Percentiles rank a stretch among this genome's conserved stretches.
phyloP scores from a whole-genome alignment of 805 yeast genomes.

The Teunomyces gatunensis region DNA sequence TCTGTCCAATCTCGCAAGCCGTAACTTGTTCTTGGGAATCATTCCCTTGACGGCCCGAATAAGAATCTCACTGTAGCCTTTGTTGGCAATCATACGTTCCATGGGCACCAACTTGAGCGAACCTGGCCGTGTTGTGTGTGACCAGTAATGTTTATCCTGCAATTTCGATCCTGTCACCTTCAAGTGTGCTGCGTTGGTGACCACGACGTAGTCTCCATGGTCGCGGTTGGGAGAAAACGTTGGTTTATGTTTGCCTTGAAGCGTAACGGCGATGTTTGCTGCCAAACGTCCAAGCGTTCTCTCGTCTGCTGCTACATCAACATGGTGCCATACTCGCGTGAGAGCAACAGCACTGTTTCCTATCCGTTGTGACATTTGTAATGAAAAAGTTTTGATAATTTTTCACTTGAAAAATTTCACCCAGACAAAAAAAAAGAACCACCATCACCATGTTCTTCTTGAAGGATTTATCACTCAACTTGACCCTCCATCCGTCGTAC shows the following conservation, averaged over 20 bases:
- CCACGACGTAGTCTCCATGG: slow-evolving; percentile 95
- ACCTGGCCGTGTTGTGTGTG: slow-evolving; percentile 90
- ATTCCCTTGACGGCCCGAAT: slow-evolving; percentile 89
- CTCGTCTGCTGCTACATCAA: slow-evolving; percentile 79
- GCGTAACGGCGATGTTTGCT: slow-evolving; percentile 76
- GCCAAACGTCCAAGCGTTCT: slow-evolving; percentile 94
- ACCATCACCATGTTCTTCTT: slow-evolving; percentile 37
- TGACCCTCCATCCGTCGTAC: slow-evolving; percentile 94
- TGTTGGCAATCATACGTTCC: slow-evolving; percentile 69
- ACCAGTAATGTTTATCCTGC: slow-evolving; percentile 78
- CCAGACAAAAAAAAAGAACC: neutral
- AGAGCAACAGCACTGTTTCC: slow-evolving; percentile 68
- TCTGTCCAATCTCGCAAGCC: slow-evolving; percentile 77
- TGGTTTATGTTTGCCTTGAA: slow-evolving; percentile 98
- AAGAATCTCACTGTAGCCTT: slow-evolving; percentile 86
- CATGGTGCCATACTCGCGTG: slow-evolving; percentile 93
- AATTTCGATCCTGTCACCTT: slow-evolving; percentile 85
- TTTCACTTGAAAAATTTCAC: neutral
- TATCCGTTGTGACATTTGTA: slow-evolving; percentile 45
- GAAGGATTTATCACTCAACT: slow-evolving; percentile 86
- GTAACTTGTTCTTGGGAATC: slow-evolving; percentile 88
- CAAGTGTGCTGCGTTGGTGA: slow-evolving; percentile 82
- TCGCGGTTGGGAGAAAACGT: slow-evolving; percentile 70
- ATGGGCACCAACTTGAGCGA: slow-evolving; percentile 78
- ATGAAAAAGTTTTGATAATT: slow-evolving; percentile 1